A percentile compares a stretch with the other conserved stretches of the same genome.
phyloP scores from a whole-genome alignment of 306 rosid genomes.

The peach (Prunus persica) region DNA sequence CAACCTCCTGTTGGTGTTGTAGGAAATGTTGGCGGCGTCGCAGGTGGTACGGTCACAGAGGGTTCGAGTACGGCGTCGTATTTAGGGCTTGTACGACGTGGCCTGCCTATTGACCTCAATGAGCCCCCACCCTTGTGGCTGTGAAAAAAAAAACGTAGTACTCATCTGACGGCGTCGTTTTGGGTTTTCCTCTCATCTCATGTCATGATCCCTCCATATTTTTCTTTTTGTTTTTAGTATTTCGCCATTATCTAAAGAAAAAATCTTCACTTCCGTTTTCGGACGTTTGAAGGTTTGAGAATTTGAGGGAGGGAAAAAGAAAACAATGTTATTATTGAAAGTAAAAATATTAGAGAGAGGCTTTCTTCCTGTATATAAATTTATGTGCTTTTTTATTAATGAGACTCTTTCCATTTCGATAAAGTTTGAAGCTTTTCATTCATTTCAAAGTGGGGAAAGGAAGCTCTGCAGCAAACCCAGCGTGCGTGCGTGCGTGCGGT shows the following conservation, averaged over 20 bases:
- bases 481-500: too few relatives aligned
- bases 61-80: slow-evolving; percentile 47
- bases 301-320: neutral
- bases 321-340: neutral
- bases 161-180: neutral
- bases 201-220: neutral
- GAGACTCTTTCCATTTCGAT: too few relatives aligned
- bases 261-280: neutral
- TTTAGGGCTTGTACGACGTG: slow-evolving; percentile 72
- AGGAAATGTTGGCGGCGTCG: neutral
- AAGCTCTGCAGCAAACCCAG: too few relatives aligned
- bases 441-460: too few relatives aligned
- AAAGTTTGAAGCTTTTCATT: too few relatives aligned
- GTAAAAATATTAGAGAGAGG: neutral
- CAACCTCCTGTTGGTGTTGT: neutral
- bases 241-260: neutral
- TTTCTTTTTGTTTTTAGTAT: neutral
- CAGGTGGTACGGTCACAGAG: neutral
- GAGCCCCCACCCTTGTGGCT: slow-evolving; percentile 97
- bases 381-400: neutral
- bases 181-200: neutral
- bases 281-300: neutral
- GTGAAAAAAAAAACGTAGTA: slow-evolving; percentile 12
- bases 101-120: slow-evolving; percentile 78
- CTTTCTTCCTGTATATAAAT: neutral